Evolutionary conservation across 768 basidiomycete species (phyloP).

Genomic region (Termitomyces sp.): DNA sequence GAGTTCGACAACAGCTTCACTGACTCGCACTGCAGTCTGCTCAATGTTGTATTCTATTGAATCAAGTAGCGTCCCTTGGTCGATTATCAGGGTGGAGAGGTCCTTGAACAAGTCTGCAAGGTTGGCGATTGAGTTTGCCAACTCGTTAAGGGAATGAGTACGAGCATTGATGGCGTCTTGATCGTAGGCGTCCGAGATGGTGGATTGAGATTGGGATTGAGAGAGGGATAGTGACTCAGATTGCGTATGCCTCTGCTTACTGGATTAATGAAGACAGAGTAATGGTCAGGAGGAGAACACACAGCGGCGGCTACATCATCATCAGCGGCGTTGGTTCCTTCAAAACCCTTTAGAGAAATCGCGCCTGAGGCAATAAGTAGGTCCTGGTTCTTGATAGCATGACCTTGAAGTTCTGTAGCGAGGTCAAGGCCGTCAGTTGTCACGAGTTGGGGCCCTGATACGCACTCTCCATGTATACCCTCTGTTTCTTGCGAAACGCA

Average conservation of each 20-base stretch:
- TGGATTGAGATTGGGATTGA: slow-evolving; percentile 30
- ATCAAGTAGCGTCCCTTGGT: slow-evolving; percentile 95
- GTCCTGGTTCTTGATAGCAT: slow-evolving; percentile 97
- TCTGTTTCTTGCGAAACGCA: slow-evolving; percentile 94
- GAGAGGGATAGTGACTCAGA: slow-evolving; percentile 30
- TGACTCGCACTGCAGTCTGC: slow-evolving; percentile 75
- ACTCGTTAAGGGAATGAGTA: slow-evolving; percentile 74
- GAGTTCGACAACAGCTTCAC: slow-evolving; percentile 83
- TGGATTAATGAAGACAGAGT: slow-evolving; percentile 5
- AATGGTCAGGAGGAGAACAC: slow-evolving; percentile 26
- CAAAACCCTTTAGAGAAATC: slow-evolving; percentile 75
- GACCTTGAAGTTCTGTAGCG: slow-evolving; percentile 75
- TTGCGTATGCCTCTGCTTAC: slow-evolving; percentile 23
- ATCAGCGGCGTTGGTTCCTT: slow-evolving; percentile 78
- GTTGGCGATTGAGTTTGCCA: slow-evolving; percentile 86
- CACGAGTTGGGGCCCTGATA: slow-evolving; percentile 15
- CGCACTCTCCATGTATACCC: slow-evolving; percentile 97
- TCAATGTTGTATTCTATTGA: slow-evolving; percentile 98
- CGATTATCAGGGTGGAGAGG: slow-evolving; percentile 87
- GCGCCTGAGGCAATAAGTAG: slow-evolving; percentile 83
- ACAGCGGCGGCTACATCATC: slow-evolving; percentile 89
- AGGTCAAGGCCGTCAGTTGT: background rate
- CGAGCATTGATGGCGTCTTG: slow-evolving; percentile 37
- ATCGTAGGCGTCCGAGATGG: slow-evolving; percentile 31
- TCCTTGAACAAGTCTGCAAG: slow-evolving; percentile 97